Percentiles rank a stretch among this genome's conserved stretches.
phyloP scores from a whole-genome alignment of 169 alveolate species.

The Blepharisma undulans region DNA sequence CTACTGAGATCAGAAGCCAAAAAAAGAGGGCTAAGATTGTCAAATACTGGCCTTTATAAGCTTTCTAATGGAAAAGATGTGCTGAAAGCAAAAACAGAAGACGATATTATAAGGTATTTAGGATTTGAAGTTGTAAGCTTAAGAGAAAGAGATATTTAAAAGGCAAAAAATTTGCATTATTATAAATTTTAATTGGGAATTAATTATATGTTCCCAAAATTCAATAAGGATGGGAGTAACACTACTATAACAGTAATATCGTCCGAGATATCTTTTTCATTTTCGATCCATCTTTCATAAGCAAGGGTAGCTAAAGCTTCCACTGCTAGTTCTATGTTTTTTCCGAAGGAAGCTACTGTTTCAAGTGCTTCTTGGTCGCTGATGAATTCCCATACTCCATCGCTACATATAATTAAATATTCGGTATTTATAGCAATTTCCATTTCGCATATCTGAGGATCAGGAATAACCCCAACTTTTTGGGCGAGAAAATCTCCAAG shows the following conservation, averaged over 20 bases:
- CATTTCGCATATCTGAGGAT: slow-evolving; percentile 74
- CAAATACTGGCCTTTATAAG: neutral
- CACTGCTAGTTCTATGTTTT: slow-evolving; percentile 68
- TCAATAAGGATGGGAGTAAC: slow-evolving; percentile 32
- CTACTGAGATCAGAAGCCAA: neutral
- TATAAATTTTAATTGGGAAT: neutral
- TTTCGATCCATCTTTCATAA: slow-evolving; percentile 87
- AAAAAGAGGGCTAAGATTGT: neutral
- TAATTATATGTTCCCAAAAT: neutral
- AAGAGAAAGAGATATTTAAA: neutral
- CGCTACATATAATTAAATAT: slow-evolving; percentile 79
- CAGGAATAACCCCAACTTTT: slow-evolving; percentile 89
- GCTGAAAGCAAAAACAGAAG: neutral
- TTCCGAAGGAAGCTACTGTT: slow-evolving; percentile 70
- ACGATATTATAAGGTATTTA: neutral
- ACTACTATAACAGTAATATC: slow-evolving; percentile 81
- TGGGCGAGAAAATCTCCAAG: slow-evolving; percentile 89
- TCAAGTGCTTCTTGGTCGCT: slow-evolving; percentile 82
- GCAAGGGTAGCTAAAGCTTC: slow-evolving; percentile 86
- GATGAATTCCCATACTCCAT: slow-evolving; percentile 88
- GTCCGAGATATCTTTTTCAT: slow-evolving; percentile 87
- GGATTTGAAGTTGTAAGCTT: neutral
- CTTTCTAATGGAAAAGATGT: neutral
- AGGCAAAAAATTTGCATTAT: neutral
- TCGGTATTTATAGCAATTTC: slow-evolving; percentile 52